Percentiles rank a stretch among this genome's conserved stretches.
Evolutionary conservation across 1,284 basidiomycete genomes (phyloP).

Genomic region (Microbotryum intermedium): DNA sequence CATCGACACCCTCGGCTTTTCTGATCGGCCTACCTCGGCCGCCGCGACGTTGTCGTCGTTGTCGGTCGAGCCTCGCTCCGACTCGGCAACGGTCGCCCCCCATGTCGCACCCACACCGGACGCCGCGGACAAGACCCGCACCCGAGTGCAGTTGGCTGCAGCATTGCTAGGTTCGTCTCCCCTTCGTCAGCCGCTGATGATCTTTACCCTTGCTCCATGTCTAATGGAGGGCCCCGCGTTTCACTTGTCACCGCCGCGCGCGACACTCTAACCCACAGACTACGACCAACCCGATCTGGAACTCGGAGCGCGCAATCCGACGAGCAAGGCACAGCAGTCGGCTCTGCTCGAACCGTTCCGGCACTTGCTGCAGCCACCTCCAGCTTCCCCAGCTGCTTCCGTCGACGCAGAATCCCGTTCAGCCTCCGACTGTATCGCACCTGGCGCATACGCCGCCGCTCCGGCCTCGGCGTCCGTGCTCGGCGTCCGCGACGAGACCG

Average conservation of each 20-base stretch:
- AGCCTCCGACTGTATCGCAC: neutral
- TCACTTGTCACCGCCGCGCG: too few relatives aligned
- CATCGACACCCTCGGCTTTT: too few relatives aligned
- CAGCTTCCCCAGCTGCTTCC: neutral
- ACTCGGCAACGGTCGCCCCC: too few relatives aligned
- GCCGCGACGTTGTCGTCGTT: too few relatives aligned
- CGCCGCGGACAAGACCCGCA: too few relatives aligned
- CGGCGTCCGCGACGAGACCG: neutral
- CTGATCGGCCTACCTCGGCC: too few relatives aligned
- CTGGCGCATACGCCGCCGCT: neutral
- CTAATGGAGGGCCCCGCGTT: too few relatives aligned
- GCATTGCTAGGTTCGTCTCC: constrained; percentile 14
- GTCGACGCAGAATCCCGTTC: neutral
- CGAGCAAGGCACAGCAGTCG: neutral
- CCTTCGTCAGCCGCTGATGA: neutral
- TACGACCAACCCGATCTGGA: constrained; percentile 2
- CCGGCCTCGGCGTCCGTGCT: too few relatives aligned
- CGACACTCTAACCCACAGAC: too few relatives aligned
- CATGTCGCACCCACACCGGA: too few relatives aligned
- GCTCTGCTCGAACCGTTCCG: constrained; percentile 17
- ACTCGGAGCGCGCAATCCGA: neutral
- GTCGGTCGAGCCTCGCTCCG: too few relatives aligned
- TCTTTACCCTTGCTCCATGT: neutral
- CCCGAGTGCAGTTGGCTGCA: constrained; percentile 8
- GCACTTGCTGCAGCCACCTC: constrained; percentile 7